Evolutionary conservation across 768 basidiomycete genomes (phyloP).

Genomic region (Serendipita vermifera): DNA sequence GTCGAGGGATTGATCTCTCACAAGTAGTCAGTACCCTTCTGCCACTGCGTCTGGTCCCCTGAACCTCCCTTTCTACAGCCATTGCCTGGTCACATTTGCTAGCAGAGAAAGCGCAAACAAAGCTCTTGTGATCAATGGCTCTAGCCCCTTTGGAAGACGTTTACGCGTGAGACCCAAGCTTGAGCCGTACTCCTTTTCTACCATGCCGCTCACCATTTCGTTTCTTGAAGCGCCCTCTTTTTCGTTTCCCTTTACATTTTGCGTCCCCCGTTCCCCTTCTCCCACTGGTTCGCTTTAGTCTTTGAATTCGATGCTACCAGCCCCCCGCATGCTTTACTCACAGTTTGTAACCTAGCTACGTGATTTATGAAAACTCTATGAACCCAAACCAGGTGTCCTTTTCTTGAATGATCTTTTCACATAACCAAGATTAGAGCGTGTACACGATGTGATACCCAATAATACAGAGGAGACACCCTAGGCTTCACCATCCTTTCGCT

Average conservation of each 20-base stretch:
- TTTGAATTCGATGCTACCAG: too few relatives aligned
- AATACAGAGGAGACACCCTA: slow-evolving; percentile 10
- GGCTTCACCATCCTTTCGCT: slow-evolving; percentile 57
- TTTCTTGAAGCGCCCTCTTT: background rate
- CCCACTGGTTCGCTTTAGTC: too few relatives aligned
- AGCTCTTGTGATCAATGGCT: slow-evolving; percentile 1
- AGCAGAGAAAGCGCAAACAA: background rate
- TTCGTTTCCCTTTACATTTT: background rate
- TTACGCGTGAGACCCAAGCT: slow-evolving; percentile 8
- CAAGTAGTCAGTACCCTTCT: background rate
- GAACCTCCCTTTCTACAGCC: background rate
- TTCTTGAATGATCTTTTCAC: background rate
- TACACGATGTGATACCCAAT: background rate
- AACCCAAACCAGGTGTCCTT: too few relatives aligned
- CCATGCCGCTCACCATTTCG: background rate
- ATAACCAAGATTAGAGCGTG: background rate
- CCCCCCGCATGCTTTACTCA: too few relatives aligned
- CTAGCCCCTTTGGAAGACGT: slow-evolving; percentile 1
- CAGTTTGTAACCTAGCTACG: background rate
- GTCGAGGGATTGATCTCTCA: background rate
- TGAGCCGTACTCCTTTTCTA: slow-evolving; percentile 1
- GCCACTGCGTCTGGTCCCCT: too few relatives aligned
- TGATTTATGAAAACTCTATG: slow-evolving; percentile 7
- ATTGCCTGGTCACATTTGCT: slow-evolving; percentile 5
- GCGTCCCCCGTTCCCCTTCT: background rate